A percentile compares a stretch with the other conserved stretches of the same genome.
phyloP scores from a whole-genome alignment of 208 protist species.

The Leptomonas pyrrhocoris region DNA sequence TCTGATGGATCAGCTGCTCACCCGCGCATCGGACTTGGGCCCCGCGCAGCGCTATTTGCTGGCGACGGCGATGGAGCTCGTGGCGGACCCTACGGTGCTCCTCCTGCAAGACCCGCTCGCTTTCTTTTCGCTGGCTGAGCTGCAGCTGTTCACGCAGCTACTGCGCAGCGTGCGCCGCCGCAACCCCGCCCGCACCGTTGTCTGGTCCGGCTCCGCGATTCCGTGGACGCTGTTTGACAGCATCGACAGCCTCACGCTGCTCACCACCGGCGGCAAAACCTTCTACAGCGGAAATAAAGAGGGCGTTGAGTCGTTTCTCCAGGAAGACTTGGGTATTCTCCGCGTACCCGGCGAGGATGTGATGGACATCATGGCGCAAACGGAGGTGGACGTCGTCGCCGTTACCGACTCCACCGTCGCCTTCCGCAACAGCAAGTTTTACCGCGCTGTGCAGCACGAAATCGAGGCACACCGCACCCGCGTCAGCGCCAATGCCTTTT shows the following conservation, averaged over 20 bases:
- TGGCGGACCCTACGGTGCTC: conserved; percentile 56
- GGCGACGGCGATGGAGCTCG: conserved; percentile 57
- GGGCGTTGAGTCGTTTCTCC: conserved; percentile 44
- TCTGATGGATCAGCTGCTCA: conserved; percentile 39
- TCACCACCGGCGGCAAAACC: conserved; percentile 35
- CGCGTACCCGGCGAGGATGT: conserved; percentile 41
- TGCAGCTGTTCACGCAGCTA: conserved; percentile 61
- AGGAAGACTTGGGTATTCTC: conserved; percentile 30
- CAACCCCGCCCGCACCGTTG: conserved; percentile 18
- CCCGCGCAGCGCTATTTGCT: conserved; percentile 43
- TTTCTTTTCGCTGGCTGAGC: conserved; percentile 44
- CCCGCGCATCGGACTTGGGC: not conserved
- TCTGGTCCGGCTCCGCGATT: conserved; percentile 25
- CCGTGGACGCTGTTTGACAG: conserved; percentile 42
- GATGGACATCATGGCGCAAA: conserved; percentile 47
- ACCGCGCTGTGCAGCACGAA: conserved; percentile 24
- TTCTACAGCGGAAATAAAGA: conserved; percentile 44
- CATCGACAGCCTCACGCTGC: conserved; percentile 43
- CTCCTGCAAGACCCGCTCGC: conserved; percentile 57
- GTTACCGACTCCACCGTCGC: conserved; percentile 19
- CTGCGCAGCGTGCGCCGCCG: conserved; percentile 52
- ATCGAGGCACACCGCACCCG: conserved; percentile 39
- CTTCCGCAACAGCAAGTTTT: conserved; percentile 28
- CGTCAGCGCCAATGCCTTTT: conserved; percentile 17
- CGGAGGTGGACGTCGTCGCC: conserved; percentile 38